Conservation (phyloP, 805 yeast species). For the Candida fluviatilis region DNA sequence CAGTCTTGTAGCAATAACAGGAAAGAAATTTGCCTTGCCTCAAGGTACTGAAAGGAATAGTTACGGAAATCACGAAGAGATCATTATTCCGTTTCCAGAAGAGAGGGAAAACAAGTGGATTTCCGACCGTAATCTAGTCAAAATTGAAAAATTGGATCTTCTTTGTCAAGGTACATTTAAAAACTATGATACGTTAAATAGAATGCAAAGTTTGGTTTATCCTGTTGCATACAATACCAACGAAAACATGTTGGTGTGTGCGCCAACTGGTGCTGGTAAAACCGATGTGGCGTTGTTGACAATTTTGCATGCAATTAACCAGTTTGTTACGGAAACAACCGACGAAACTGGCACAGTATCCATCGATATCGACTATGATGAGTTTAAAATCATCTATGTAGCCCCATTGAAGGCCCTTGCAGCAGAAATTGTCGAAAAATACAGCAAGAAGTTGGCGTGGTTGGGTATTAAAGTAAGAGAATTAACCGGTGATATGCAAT, state of each 20-base stretch:
- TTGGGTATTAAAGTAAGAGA: conserved; percentile 84
- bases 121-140: conserved; percentile 45
- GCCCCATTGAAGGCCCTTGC: conserved; percentile 96
- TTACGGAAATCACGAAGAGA: conserved; percentile 68
- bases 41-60: conserved; percentile 69
- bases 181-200: conserved; percentile 71
- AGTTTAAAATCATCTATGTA: conserved; percentile 84
- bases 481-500: conserved; percentile 83
- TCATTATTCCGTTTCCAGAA: conserved; percentile 74
- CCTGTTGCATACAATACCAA: conserved; percentile 91
- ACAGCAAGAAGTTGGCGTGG: conserved; percentile 73
- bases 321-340: conserved; percentile 53
- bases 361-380: conserved; percentile 71
- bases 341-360: conserved; percentile 39
- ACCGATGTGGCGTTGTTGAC: conserved; percentile 88
- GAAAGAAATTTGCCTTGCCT: conserved; percentile 78
- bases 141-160: conserved; percentile 62
- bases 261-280: conserved; percentile 98
- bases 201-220: conserved; percentile 85
- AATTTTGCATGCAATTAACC: conserved; percentile 73
- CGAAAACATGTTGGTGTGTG: conserved; percentile 94
- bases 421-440: conserved; percentile 93
- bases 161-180: conserved; percentile 82
- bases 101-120: conserved; percentile 41
- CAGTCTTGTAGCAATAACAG: conserved; percentile 65